These are phyloP conservation scores for Penicillium taxi DNA, from an alignment of 495 filamentous ascomycete species.

Conservation along the genomic window DNA sequence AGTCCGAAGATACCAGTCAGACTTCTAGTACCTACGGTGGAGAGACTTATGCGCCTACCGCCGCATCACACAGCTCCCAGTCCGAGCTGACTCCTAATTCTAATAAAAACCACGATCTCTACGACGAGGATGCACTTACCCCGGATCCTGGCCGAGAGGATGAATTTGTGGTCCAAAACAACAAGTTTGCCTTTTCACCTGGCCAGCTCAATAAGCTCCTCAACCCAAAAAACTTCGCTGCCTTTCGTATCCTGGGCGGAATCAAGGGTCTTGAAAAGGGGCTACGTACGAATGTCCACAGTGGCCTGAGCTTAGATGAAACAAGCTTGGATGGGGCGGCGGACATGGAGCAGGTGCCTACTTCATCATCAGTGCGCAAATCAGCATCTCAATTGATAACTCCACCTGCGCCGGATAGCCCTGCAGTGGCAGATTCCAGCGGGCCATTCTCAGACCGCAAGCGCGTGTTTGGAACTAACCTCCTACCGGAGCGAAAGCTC, in stretches of 20 bases:
- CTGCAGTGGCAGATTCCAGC: constrained; percentile 10
- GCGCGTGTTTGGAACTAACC: constrained; percentile 62
- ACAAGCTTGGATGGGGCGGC: constrained; percentile 51
- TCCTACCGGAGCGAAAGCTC: constrained; percentile 60
- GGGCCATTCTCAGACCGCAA: constrained; percentile 52
- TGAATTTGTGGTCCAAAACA: constrained; percentile 67
- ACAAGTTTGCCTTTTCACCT: constrained; percentile 74
- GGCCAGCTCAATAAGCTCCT: constrained; percentile 72
- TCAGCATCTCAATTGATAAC: constrained; percentile 21
- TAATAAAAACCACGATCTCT: constrained; percentile 27
- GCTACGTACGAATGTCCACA: constrained; percentile 55
- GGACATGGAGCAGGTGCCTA: constrained; percentile 58
- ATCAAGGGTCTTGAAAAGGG: constrained; percentile 68
- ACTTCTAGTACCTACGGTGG: constrained; percentile 46
- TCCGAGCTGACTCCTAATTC: constrained; percentile 33
- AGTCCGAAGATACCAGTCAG: constrained; percentile 48
- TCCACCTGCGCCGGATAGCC: constrained; percentile 3
- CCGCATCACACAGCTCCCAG: constrained; percentile 19
- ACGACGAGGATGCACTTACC: constrained; percentile 53
- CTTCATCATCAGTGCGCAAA: constrained; percentile 7
- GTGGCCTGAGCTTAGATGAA: constrained; percentile 74
- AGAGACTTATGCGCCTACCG: constrained; percentile 37
- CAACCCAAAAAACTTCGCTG: constrained; percentile 72
- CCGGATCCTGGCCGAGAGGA: constrained; percentile 64
- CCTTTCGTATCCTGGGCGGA: constrained; percentile 74